Evolutionary conservation across 495 filamentous ascomycete genomes (phyloP).

Genomic region (Opeltia flavorubescens): DNA sequence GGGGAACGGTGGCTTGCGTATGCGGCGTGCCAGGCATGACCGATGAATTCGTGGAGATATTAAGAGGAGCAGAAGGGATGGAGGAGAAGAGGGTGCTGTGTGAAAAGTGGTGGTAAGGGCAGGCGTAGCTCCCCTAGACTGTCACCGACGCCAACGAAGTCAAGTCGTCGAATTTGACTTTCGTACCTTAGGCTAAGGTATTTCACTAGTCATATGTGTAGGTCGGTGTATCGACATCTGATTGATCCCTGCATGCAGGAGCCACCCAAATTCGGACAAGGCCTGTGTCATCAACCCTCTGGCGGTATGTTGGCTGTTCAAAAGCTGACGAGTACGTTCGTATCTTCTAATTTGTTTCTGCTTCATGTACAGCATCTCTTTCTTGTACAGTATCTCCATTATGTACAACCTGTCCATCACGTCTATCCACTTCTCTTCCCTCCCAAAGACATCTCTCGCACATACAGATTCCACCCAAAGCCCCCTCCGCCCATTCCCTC

Average conservation of each 20-base stretch:
- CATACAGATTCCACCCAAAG: conserved; percentile 71
- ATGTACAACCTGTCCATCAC: background rate
- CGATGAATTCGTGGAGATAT: conserved; percentile 53
- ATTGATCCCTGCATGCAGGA: no score
- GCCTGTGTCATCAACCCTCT: no score
- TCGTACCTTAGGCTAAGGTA: no score
- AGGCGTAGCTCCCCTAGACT: background rate
- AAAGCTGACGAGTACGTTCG: no score
- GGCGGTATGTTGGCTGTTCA: no score
- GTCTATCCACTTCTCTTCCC: background rate
- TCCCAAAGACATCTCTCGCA: conserved; percentile 66
- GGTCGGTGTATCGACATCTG: no score
- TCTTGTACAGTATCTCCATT: background rate
- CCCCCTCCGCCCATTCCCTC: conserved; percentile 77
- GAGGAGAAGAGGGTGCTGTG: conserved; percentile 46
- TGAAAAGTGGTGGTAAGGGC: conserved; percentile 74
- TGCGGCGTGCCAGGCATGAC: conserved; percentile 74
- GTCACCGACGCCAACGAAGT: background rate
- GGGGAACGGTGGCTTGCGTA: conserved; percentile 51
- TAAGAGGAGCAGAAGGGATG: conserved; percentile 37
- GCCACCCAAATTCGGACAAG: no score
- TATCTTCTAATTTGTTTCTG: background rate
- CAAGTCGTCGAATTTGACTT: no score
- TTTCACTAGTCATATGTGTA: no score
- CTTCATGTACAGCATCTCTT: background rate